Base-by-base conservation (phyloP, 352 stramenopile species). In the Globisporangium megalacanthum region DNA sequence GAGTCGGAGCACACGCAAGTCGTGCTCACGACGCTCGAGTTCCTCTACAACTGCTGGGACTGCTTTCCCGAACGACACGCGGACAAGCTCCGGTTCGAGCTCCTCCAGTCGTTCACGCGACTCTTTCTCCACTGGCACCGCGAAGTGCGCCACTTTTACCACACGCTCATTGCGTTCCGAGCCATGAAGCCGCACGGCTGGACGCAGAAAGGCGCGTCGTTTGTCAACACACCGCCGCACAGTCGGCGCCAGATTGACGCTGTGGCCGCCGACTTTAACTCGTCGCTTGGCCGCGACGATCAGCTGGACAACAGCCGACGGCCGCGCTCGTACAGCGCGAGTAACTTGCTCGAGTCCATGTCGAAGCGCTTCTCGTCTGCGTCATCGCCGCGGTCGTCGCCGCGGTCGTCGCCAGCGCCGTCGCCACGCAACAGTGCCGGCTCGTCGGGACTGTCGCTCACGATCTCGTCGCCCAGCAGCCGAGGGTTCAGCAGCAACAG, bases 1-100 rank as follows among this genome's bases (percentile, higher is more conserved):
- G 69, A 81, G 6, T 93, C 83, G 0, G 86, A 95, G 50, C 86
- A 95, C 58, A 94, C 84, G 0, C 86, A 95, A 41, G 85, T 95
- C 11, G 80, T 93, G 11, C 61, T 95, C 20, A 94, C 86, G 17
- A 95, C 86, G 0, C 61, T 95, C 35, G 86, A 95, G 56, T 93
- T 95, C 53, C 58, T 95, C 31, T 95, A 95, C 69, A 95, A 95
- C 37, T 92, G 83, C 51, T 95, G 86, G 86, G 86, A 95, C 62
- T 92, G 82, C 57, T 95, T 95, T 31, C 86, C 86, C 1, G 86
- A 95, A 58, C 79, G 86, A 14, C 86, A 95, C 64, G 86, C 86
- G 2, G 86, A 95, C 45, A 95, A 95, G 33, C 61, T 95, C 4
- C 82, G 86, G 2, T 92, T 78, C 49, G 86, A 95, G 56, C 60